Base-by-base conservation (phyloP, 768 basidiomycete genomes). In the Clavaria fumosa region DNA sequence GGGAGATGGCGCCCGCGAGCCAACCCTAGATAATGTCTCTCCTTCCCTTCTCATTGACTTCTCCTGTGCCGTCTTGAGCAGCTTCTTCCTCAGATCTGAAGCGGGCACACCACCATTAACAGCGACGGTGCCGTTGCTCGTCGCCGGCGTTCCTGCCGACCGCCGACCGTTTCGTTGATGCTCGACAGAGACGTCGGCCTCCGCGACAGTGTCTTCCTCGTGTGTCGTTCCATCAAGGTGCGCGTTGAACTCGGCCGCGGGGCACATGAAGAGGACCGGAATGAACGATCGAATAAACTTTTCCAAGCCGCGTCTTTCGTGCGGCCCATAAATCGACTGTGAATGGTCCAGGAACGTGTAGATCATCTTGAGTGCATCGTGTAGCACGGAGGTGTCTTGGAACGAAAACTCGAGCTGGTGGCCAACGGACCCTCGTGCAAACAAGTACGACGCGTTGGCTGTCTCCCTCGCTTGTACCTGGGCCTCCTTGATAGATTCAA, bases 261-360 rank as follows among this genome's bases (percentile, higher is more conserved):
- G 68, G 53, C 66, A 67, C 70, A 66, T 79, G 64, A 78, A 88
- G 21, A 97, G 63, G 23, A 76, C 58, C 7, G 90, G 88, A 33
- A 96, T 65, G 54, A 97, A 90, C 7, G 70, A 62, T 23, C 83
- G 72, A 22, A 99, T 63, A 58, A 91, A 91, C 34, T 67, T 67
- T 53, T 96, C 95, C 28, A 96, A 75, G 21, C 70, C 66, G 31
- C 82, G 74, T 31, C 88, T 73, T 59, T 97, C 93, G 36, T 67
- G 63, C 2, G 67, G 57, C 42, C 75, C 80, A 56, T 38, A 42
- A 15, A 35, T 27, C 11, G 68, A 72, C 47, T 76, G 75, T 34
- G 80, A 78, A 51, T 81, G 84, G 49, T 95, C 93, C 47, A 99
- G 67, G 63, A 85, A 95, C 11, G 78, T 75, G 52, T 83, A 81